Conservation (phyloP, 2,329 filamentous ascomycete genomes). For the Scedosporium aurantiacum region DNA sequence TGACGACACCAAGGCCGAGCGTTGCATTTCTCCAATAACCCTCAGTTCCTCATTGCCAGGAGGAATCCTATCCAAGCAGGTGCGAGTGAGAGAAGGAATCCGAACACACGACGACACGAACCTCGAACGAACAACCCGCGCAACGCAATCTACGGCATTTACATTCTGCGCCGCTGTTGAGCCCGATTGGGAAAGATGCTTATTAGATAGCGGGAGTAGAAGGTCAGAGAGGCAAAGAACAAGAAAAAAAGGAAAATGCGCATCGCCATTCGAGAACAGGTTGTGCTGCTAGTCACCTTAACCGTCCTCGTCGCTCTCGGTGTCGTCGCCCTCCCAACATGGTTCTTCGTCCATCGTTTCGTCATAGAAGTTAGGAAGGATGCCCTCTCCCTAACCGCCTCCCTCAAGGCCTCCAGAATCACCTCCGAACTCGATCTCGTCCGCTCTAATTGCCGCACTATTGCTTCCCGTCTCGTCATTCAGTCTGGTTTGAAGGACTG, state of each 20-base stretch:
- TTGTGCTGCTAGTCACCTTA: conserved; percentile 67
- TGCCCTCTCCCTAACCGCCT: conserved; percentile 66
- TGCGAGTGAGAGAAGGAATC: no score
- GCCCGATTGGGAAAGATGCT: not conserved
- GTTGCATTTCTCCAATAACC: no score
- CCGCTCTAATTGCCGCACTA: conserved; percentile 60
- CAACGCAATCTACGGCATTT: not conserved
- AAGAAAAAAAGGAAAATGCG: conserved; percentile 44
- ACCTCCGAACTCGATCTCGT: conserved; percentile 69
- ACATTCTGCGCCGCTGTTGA: no score
- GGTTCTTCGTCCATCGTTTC: conserved; percentile 46
- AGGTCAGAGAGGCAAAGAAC: not conserved
- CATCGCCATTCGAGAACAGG: conserved; percentile 78
- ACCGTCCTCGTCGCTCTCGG: conserved; percentile 64
- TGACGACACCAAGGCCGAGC: no score
- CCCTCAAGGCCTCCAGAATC: conserved; percentile 75
- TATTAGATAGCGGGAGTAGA: not conserved
- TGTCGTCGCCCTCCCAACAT: conserved; percentile 69
- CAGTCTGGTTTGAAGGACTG: conserved; percentile 41
- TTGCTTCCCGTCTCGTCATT: conserved; percentile 55
- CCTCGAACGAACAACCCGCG: no score
- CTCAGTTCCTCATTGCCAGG: no score
- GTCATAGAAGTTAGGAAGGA: conserved; percentile 41
- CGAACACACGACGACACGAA: no score
- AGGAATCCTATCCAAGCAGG: no score